Conservation (phyloP, 2,329 filamentous ascomycete genomes). For the Epichloe amarillans region DNA sequence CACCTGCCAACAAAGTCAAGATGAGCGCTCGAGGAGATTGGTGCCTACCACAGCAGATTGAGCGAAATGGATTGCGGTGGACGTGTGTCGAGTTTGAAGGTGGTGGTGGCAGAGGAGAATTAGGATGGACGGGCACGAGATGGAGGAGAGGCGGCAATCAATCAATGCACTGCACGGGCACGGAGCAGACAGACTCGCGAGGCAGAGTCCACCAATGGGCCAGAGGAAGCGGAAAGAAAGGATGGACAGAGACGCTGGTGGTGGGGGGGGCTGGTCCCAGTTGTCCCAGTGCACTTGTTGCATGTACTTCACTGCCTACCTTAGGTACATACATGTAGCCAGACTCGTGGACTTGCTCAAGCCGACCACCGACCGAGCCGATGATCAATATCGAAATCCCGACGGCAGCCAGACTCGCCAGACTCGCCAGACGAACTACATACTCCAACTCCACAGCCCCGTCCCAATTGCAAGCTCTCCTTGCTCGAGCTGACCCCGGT, state of each 20-base stretch:
- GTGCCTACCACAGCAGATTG: neutral
- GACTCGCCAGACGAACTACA: neutral
- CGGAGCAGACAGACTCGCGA: neutral
- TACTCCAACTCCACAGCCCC: neutral
- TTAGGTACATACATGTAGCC: no score
- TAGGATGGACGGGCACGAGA: neutral
- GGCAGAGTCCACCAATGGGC: neutral
- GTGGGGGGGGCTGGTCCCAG: no score
- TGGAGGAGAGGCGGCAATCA: slow-evolving; percentile 1
- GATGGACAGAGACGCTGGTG: neutral
- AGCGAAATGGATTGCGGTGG: neutral
- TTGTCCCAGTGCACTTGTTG: no score
- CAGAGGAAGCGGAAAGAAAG: neutral
- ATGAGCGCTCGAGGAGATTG: neutral
- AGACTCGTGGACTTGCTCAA: no score
- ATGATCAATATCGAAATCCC: no score
- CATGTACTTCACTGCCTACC: no score
- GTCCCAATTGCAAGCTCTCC: neutral
- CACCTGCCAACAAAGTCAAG: neutral
- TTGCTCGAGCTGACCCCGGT: neutral
- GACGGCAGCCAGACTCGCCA: no score
- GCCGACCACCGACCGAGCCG: no score
- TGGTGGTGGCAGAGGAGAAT: slow-evolving; percentile 2
- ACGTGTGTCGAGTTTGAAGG: neutral
- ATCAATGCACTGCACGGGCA: neutral